Base-by-base conservation (phyloP, 208 protist genomes). In the Crithidia bombi region DNA sequence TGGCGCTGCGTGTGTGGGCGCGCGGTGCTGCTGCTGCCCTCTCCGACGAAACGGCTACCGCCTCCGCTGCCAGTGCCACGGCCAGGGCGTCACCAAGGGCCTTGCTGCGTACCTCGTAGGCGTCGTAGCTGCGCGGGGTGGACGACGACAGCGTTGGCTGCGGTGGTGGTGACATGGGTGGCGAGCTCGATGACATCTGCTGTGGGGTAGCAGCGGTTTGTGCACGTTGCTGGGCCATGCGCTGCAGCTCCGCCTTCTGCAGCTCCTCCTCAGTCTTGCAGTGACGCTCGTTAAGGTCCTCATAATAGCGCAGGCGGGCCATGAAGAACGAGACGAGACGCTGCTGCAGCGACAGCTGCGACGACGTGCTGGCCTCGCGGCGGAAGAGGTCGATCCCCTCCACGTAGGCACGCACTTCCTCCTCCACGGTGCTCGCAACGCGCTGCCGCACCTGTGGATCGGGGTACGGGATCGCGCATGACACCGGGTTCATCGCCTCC, bases 271-370 rank as follows among this genome's bases (percentile, higher is more conserved):
- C 69, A 10, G 79, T 78, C 50, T 73, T 65, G 52, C 59, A 67
- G 66, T 89, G 74, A 21, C 63, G 67, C 55, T 63, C 68, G 55
- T 81, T 78, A 9, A 82, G 58, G 21, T 65, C 69, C 17, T 74
- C 57, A 51, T 81, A 86, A 67, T 83, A 78, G 25, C 26, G 50
- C 7, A 87, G 65, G 9, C 82, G 78, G 35, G 76, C 66, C 50
- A 66, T 50, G 44, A 82, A 90, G 66, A 76, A 90, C 1, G 58
- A 33, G 19, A 76, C 44, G 3, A 90, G 70, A 10, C 79, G 75
- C 57, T 79, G 73, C 46, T 57, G 44, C 63, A n/a, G 68, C 55
- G 61, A 11, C 6, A 15, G 11, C 17, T 15, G 21, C 1, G 32
- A 49, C 21, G 0, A 11, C 7, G 33, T 19, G 59, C 54, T 23